A percentile compares a stretch with the other conserved stretches of the same genome.
phyloP scores from a whole-genome alignment of 495 filamentous ascomycete genomes.

The Penicillium paxilli region DNA sequence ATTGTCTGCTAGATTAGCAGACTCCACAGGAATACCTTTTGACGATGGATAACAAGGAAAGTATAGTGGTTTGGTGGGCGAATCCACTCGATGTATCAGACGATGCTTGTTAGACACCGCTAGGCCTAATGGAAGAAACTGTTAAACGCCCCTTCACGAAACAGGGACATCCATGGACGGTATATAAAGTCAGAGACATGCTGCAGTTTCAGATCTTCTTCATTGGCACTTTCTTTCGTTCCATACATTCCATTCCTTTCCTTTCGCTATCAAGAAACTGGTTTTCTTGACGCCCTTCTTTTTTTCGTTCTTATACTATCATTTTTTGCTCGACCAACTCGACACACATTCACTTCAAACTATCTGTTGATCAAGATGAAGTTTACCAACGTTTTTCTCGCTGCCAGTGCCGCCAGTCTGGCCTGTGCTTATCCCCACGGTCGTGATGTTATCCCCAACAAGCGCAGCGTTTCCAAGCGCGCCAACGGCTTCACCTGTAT shows the following conservation, averaged over 20 bases:
- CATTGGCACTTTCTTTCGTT: neutral
- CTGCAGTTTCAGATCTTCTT: neutral
- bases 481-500: constrained; percentile 23
- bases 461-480: constrained; percentile 19
- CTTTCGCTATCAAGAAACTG: constrained; percentile 24
- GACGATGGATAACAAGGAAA: constrained; percentile 4
- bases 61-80: constrained; percentile 5
- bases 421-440: constrained; percentile 20
- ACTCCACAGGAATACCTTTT: constrained; percentile 3
- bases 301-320: constrained; percentile 5
- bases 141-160: constrained; percentile 5
- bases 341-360: constrained; percentile 25
- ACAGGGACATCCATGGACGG: neutral
- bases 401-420: constrained; percentile 23
- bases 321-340: constrained; percentile 23
- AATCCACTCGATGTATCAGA: constrained; percentile 18
- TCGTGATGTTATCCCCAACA: constrained; percentile 15
- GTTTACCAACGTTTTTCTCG: constrained; percentile 25
- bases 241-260: constrained; percentile 16
- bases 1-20: neutral
- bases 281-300: constrained; percentile 26
- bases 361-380: constrained; percentile 21
- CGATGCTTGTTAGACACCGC: constrained; percentile 4
- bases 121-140: constrained; percentile 1
- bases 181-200: constrained; percentile 18